Conservation (phyloP, 1,284 basidiomycete species). For the Tilletia caries region DNA sequence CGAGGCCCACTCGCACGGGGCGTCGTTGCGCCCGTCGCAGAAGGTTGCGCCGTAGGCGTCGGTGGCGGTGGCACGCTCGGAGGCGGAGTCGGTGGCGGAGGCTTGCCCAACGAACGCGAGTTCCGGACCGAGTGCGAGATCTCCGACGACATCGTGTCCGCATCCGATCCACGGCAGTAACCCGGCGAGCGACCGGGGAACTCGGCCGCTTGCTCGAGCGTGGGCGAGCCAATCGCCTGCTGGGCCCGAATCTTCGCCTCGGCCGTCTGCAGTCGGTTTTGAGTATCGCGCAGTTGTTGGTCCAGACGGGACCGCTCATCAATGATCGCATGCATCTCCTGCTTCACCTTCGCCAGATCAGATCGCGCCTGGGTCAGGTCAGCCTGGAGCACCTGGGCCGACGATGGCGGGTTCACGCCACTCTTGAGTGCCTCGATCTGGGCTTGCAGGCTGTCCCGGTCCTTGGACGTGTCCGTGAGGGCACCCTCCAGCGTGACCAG, state of each 20-base stretch:
- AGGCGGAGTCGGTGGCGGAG: constrained; percentile 81
- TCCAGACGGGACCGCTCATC: constrained; percentile 39
- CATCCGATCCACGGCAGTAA: constrained; percentile 2
- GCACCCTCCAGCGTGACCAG: constrained; percentile 53
- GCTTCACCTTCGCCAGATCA: constrained; percentile 63
- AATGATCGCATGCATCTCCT: constrained; percentile 30
- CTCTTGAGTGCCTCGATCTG: constrained; percentile 41
- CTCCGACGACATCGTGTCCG: constrained; percentile 12
- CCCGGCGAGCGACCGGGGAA: neutral
- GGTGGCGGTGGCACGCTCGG: constrained; percentile 77
- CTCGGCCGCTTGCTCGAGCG: constrained; percentile 14
- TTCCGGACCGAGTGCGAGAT: neutral
- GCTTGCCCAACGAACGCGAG: constrained; percentile 60
- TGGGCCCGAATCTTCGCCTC: constrained; percentile 4
- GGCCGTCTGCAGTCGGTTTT: constrained; percentile 1
- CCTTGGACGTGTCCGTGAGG: constrained; percentile 52
- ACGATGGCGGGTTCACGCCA: constrained; percentile 59
- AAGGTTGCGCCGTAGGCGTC: constrained; percentile 22
- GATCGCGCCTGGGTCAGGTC: constrained; percentile 38
- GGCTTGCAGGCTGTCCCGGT: constrained; percentile 48
- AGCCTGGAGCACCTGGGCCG: constrained; percentile 70
- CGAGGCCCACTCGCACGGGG: constrained; percentile 27
- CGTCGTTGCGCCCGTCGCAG: constrained; percentile 13
- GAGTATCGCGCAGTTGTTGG: constrained; percentile 7
- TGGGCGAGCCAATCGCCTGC: constrained; percentile 21